Evolutionary conservation across 805 yeast species (phyloP), one percentile per base, ranked within the genome.

Genomic region (Myxozyma lipomycoides): DNA sequence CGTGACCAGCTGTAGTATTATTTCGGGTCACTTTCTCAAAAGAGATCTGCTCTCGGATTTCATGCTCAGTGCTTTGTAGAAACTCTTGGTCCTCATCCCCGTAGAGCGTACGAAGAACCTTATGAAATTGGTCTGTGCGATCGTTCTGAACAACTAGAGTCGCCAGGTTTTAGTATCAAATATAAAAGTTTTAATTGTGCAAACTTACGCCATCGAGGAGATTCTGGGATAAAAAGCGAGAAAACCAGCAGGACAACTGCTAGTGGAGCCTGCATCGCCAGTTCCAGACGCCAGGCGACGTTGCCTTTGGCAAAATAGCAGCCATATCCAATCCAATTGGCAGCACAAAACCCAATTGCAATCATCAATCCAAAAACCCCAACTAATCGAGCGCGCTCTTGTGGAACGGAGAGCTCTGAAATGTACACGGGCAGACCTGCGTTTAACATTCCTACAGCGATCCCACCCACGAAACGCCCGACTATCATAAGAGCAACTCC

Each of bases 141-240:
- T 84, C 82, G 55, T 83, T 79, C 62, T 80, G 79, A 9, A 88
- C 87, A 63, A 77, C n/a, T n/a, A n/a, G n/a, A n/a, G n/a, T n/a
- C n/a, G n/a, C n/a, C n/a, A n/a, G n/a, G n/a, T n/a, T n/a, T n/a
- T n/a, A n/a, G n/a, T n/a, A n/a, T n/a, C n/a, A n/a, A n/a, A n/a
- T n/a, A n/a, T n/a, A n/a, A n/a, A n/a, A n/a, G n/a, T n/a, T n/a
- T n/a, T n/a, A n/a, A n/a, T n/a, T n/a, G n/a, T n/a, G n/a, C n/a
- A n/a, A n/a, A n/a, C n/a, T n/a, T n/a, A n/a, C n/a, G 83, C 67
- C 75, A 88, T 52, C 96, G 73, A 0, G 96, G 96, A 38, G 88
- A 79, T 64, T 88, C 95, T 0, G 96, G 96, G 18, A 89, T 68
- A 37, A 78, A 75, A 37, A 78, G 64, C 45, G 70, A 61, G 4